phyloP scores from a whole-genome alignment of 2,329 filamentous ascomycete species.

The Epichloe sibirici region DNA sequence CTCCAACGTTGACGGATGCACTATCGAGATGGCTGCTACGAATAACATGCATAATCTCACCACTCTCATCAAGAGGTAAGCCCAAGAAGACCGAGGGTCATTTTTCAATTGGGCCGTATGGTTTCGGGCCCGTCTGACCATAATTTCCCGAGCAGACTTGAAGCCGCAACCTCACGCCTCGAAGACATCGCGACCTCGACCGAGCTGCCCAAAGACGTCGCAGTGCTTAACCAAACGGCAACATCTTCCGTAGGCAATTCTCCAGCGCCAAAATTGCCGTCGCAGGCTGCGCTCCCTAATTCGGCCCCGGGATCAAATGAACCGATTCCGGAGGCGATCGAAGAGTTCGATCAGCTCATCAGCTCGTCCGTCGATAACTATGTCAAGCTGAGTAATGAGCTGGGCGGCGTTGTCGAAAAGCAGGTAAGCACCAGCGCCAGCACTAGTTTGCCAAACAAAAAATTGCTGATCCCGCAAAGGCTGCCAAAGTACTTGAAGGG shows the following conservation, averaged over 20 bases:
- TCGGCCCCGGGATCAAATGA: slow-evolving; percentile 26
- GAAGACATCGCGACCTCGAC: slow-evolving; percentile 87
- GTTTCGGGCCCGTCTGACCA: background rate
- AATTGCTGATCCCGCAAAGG: slow-evolving; percentile 29
- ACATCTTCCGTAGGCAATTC: slow-evolving; percentile 20
- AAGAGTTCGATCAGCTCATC: slow-evolving; percentile 78
- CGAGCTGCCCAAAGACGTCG: slow-evolving; percentile 42
- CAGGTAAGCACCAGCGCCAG: slow-evolving; percentile 44
- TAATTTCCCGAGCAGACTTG: slow-evolving; percentile 50
- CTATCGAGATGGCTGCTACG: slow-evolving; percentile 49
- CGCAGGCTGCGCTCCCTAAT: slow-evolving; percentile 21
- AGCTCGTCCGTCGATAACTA: slow-evolving; percentile 63
- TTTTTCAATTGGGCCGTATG: background rate
- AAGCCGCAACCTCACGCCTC: slow-evolving; percentile 89
- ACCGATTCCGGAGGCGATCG: slow-evolving; percentile 61
- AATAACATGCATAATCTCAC: slow-evolving; percentile 93
- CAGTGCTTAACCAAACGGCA: slow-evolving; percentile 29
- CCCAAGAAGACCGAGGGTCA: background rate
- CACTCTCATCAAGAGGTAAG: slow-evolving; percentile 93
- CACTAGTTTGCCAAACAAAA: slow-evolving; percentile 52
- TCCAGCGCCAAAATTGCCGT: slow-evolving; percentile 25
- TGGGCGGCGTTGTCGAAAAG: slow-evolving; percentile 67
- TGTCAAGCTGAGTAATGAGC: slow-evolving; percentile 61
- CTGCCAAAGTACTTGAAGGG: slow-evolving; percentile 43
- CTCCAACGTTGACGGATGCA: background rate